Conservation (phyloP, 257 asterid species). For the Salvia hispanica region DNA sequence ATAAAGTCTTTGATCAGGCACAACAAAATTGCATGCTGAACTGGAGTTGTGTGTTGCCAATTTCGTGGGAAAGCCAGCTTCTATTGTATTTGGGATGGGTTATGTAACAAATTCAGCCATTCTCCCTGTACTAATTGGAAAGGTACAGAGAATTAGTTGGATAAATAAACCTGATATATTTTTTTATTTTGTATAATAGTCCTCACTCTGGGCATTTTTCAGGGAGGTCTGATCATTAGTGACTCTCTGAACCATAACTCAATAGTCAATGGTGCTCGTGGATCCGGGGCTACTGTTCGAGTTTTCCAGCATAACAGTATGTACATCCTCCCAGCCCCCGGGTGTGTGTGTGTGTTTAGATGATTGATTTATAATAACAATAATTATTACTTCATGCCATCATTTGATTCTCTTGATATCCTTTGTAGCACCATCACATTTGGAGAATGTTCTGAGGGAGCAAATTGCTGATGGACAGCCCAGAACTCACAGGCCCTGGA, state of each 20-base stretch:
- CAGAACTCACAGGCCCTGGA: constrained; percentile 97
- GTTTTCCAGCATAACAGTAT: constrained; percentile 97
- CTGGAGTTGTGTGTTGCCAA: constrained; percentile 86
- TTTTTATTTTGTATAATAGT: constrained; percentile 13
- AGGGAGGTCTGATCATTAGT: constrained; percentile 97
- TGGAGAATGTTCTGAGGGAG: constrained; percentile 86
- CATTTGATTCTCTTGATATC: constrained; percentile 25
- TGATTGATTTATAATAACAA: constrained; percentile 6
- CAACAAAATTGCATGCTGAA: constrained; percentile 74
- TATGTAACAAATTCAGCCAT: constrained; percentile 93
- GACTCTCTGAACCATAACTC: constrained; percentile 97
- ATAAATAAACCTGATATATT: background rate
- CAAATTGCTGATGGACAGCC: constrained; percentile 98
- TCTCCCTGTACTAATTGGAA: constrained; percentile 81
- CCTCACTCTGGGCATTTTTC: constrained; percentile 32
- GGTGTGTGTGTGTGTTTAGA: too few species aligned
- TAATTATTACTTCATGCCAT: background rate
- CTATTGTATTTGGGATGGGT: constrained; percentile 95
- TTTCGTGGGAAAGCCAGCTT: constrained; percentile 88
- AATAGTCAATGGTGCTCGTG: constrained; percentile 94
- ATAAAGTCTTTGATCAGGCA: constrained; percentile 54
- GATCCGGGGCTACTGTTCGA: constrained; percentile 91
- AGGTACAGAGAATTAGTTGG: constrained; percentile 51
- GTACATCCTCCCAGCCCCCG: too few species aligned
- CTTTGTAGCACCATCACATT: constrained; percentile 76